These are phyloP conservation scores for Flaveria floridana DNA, from an alignment of 140 eudicot genomes.

Conservation along the genomic window DNA sequence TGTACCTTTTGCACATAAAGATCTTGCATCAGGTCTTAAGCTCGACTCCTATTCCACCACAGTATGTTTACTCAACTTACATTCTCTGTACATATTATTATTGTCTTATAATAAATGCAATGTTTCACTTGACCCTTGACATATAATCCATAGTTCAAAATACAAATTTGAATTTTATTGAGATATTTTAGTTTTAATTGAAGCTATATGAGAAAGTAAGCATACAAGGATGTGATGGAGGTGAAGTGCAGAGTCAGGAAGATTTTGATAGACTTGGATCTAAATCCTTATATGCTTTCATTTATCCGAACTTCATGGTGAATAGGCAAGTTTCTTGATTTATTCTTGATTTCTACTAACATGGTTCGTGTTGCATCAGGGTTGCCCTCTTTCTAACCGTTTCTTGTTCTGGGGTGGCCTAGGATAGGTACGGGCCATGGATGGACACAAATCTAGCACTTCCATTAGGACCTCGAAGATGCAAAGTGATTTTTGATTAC, in stretches of 20 bases:
- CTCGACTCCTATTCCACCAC: conserved; percentile 75
- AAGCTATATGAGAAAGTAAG: conserved; percentile 86
- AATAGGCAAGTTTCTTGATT: conserved; percentile 53
- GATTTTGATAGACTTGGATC: conserved; percentile 70
- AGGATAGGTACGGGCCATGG: conserved; percentile 89
- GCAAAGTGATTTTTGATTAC: conserved; percentile 89
- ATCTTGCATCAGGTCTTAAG: conserved; percentile 85
- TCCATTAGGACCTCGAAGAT: conserved; percentile 78
- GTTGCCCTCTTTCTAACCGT: neutral
- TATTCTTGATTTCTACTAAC: neutral
- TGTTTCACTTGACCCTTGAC: neutral
- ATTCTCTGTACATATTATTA: neutral
- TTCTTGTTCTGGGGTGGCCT: neutral
- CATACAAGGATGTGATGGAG: conserved; percentile 73
- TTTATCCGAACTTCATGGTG: conserved; percentile 92
- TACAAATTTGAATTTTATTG: neutral
- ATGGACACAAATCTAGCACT: conserved; percentile 91
- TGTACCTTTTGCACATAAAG: conserved; percentile 90
- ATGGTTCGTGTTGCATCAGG: neutral
- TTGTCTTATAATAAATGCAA: neutral
- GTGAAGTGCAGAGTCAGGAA: conserved; percentile 33
- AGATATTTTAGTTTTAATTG: neutral
- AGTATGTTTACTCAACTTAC: conserved; percentile 44
- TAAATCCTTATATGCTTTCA: conserved; percentile 77
- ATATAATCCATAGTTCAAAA: neutral